phyloP scores from a whole-genome alignment of 2,329 filamentous ascomycete species.

The Metarhizium brunneum region DNA sequence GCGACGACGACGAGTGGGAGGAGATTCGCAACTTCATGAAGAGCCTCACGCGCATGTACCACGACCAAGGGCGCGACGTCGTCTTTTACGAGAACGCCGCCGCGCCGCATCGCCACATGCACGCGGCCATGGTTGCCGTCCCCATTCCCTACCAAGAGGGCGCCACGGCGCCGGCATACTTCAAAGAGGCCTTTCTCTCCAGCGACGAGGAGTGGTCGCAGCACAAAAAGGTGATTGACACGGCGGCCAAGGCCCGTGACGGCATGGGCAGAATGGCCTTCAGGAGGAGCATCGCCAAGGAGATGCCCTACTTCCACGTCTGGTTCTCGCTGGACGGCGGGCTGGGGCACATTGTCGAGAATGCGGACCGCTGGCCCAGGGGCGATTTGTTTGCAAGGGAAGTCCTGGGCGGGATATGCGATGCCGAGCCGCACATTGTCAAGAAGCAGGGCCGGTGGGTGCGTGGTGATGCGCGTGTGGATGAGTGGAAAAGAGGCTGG shows the following conservation, averaged over 20 bases:
- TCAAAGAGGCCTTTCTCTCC: constrained; percentile 84
- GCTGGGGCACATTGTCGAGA: constrained; percentile 85
- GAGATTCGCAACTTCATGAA: constrained; percentile 99
- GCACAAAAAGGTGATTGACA: constrained; percentile 92
- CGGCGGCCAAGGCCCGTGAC: constrained; percentile 50
- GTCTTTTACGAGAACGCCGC: constrained; percentile 98
- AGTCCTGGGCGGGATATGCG: constrained; percentile 85
- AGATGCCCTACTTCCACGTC: constrained; percentile 97
- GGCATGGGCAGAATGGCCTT: constrained; percentile 77
- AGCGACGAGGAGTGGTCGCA: constrained; percentile 92
- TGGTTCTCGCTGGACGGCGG: constrained; percentile 94
- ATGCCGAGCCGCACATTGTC: constrained; percentile 69
- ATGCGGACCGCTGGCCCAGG: constrained; percentile 73
- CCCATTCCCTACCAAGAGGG: constrained; percentile 88
- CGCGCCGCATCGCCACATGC: constrained; percentile 63
- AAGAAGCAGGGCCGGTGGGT: constrained; percentile 87
- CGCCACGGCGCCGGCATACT: constrained; percentile 86
- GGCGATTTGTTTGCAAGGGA: constrained; percentile 91
- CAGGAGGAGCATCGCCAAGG: constrained; percentile 72
- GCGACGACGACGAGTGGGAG: constrained; percentile 98
- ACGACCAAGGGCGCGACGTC: constrained; percentile 83
- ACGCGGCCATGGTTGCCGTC: constrained; percentile 78
- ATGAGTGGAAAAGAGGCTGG: constrained; percentile 78
- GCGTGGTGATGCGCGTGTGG: constrained; percentile 58
- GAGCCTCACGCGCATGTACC: constrained; percentile 84